Percentiles rank a stretch among this genome's conserved stretches.
Conservation (phyloP, 805 yeast genomes). For the Candida coquimbonensis region DNA sequence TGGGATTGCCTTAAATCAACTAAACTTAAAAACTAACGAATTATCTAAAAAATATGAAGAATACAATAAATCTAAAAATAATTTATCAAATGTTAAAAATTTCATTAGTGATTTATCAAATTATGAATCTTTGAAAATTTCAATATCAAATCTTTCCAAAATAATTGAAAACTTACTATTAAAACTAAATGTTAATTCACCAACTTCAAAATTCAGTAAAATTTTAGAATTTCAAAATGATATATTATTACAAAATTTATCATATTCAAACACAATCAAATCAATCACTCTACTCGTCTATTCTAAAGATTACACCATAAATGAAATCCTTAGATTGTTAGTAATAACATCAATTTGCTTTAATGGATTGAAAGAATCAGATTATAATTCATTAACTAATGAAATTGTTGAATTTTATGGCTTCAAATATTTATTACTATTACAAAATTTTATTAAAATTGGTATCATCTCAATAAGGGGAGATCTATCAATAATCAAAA, state of each 20-base stretch:
- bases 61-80: slow-evolving; percentile 34
- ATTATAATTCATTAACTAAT: slow-evolving; percentile 45
- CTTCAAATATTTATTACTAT: slow-evolving; percentile 36
- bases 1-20: slow-evolving; percentile 65
- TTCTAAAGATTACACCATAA: slow-evolving; percentile 28
- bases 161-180: slow-evolving; percentile 61
- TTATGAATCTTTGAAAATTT: slow-evolving; percentile 59
- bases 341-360: slow-evolving; percentile 55
- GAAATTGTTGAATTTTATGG: slow-evolving; percentile 65
- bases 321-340: slow-evolving; percentile 44
- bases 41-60: slow-evolving; percentile 64
- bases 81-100: slow-evolving; percentile 45
- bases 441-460: slow-evolving; percentile 42
- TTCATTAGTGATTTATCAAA: slow-evolving; percentile 66
- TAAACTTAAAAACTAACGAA: slow-evolving; percentile 64
- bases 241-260: slow-evolving; percentile 46
- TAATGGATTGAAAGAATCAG: slow-evolving; percentile 63
- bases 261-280: slow-evolving; percentile 28
- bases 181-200: slow-evolving; percentile 25
- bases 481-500: slow-evolving; percentile 29
- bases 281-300: slow-evolving; percentile 45
- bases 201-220: slow-evolving; percentile 9
- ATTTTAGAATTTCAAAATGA: slow-evolving; percentile 61
- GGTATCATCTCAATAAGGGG: slow-evolving; percentile 33
- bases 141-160: slow-evolving; percentile 64